phyloP scores from a whole-genome alignment of 768 basidiomycete genomes.

The Mycena epipterygia region DNA sequence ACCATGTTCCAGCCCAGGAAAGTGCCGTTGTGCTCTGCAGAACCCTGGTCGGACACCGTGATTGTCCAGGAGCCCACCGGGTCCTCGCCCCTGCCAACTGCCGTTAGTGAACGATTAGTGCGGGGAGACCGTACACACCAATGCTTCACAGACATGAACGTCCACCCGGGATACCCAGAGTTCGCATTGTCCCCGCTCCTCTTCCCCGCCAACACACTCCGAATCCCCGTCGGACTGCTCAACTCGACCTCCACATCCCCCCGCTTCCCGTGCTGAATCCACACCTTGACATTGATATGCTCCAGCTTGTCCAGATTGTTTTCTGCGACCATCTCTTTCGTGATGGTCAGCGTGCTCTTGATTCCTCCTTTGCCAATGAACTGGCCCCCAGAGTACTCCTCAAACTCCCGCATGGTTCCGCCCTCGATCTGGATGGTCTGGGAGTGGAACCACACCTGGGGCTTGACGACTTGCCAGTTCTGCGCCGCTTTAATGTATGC shows the following conservation, averaged over 20 bases:
- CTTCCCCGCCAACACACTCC: slow-evolving; percentile 83
- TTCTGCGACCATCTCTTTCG: slow-evolving; percentile 71
- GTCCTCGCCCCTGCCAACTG: slow-evolving; percentile 84
- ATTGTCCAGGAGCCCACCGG: slow-evolving; percentile 94
- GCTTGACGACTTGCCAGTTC: slow-evolving; percentile 90
- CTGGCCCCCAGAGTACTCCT: slow-evolving; percentile 72
- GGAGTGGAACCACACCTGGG: slow-evolving; percentile 91
- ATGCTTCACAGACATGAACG: slow-evolving; percentile 98
- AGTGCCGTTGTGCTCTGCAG: slow-evolving; percentile 66
- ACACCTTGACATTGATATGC: slow-evolving; percentile 93
- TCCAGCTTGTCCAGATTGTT: slow-evolving; percentile 92
- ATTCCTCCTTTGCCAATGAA: slow-evolving; percentile 78
- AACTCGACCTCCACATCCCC: slow-evolving; percentile 96
- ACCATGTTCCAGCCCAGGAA: slow-evolving; percentile 66
- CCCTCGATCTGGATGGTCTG: slow-evolving; percentile 76
- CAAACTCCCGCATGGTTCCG: slow-evolving; percentile 68
- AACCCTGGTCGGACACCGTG: slow-evolving; percentile 83
- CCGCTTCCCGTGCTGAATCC: slow-evolving; percentile 88
- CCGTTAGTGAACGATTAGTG: background rate
- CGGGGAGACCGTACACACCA: slow-evolving; percentile 70
- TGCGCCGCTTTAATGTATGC: slow-evolving; percentile 85
- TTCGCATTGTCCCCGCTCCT: slow-evolving; percentile 74
- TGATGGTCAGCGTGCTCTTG: slow-evolving; percentile 73
- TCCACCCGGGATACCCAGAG: slow-evolving; percentile 93
- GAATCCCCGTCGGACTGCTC: slow-evolving; percentile 86